Percentiles rank a stretch among this genome's conserved stretches.
These are phyloP conservation scores for Neurospora sp. DNA, from an alignment of 495 filamentous ascomycete species.

Conservation along the genomic window DNA sequence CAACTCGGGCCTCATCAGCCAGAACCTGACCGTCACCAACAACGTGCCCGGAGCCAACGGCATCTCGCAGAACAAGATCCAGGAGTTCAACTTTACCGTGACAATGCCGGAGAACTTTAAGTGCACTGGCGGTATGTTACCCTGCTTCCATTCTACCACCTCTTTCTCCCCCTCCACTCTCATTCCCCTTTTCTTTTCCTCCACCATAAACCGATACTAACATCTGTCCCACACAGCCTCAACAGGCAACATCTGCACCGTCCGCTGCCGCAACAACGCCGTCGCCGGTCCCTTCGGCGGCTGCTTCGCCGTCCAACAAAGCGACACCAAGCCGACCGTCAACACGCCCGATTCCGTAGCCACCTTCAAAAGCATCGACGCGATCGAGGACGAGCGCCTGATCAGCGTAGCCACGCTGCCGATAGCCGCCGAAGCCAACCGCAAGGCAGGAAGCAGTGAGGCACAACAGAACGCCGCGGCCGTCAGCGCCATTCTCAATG, in stretches of 20 bases:
- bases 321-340: conserved; percentile 19
- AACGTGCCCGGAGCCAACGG: conserved; percentile 39
- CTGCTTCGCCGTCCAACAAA: conserved; percentile 39
- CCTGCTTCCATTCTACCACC: background rate
- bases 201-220: background rate
- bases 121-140: conserved; percentile 29
- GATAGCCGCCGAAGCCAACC: conserved; percentile 25
- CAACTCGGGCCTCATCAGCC: conserved; percentile 32
- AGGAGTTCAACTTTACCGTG: conserved; percentile 36
- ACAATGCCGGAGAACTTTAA: conserved; percentile 31
- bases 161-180: background rate
- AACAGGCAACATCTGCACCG: conserved; percentile 44
- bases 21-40: conserved; percentile 32
- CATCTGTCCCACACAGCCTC: conserved; percentile 19
- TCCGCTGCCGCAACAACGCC: conserved; percentile 45
- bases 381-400: conserved; percentile 17
- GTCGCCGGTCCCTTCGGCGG: conserved; percentile 48
- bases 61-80: conserved; percentile 34
- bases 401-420: conserved; percentile 27
- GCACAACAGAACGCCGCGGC: conserved; percentile 23
- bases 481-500: conserved; percentile 13
- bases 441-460: conserved; percentile 21
- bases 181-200: background rate
- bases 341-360: conserved; percentile 24
- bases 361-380: conserved; percentile 22